phyloP scores from a whole-genome alignment of 73 alveolate species.

The Paramecium sexaurelia region DNA sequence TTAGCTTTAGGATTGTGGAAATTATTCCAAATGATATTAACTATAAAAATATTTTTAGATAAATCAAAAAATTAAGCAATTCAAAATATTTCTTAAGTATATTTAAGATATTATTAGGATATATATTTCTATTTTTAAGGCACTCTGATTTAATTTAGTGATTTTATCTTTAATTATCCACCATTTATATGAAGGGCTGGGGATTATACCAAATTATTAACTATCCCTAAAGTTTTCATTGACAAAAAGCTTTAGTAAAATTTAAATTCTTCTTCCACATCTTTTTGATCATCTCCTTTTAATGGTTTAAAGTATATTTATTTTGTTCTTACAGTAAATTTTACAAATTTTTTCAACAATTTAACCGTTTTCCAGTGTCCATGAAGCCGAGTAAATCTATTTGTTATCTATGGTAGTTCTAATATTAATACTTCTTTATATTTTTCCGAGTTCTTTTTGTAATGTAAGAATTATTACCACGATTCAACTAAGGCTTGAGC shows the following conservation, averaged over 20 bases:
- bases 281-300: not conserved
- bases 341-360: not conserved
- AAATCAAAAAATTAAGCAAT: not conserved
- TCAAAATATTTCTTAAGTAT: constrained; percentile 1
- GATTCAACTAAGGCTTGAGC: constrained; percentile 22
- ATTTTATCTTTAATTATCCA: not conserved
- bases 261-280: not conserved
- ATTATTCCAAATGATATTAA: not conserved
- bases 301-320: not conserved
- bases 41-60: not conserved
- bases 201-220: not conserved
- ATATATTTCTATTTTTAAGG: constrained; percentile 7
- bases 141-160: not conserved
- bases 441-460: constrained; percentile 31
- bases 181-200: not conserved
- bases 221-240: not conserved
- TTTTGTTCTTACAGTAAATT: not conserved
- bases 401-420: not conserved
- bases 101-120: not conserved
- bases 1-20: not conserved
- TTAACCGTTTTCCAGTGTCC: not conserved
- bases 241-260: not conserved
- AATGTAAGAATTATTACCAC: constrained; percentile 3
- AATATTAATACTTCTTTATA: constrained; percentile 10
- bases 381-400: not conserved